These are phyloP conservation scores for Camellia japonica DNA, from an alignment of 148 eudicot species.

Conservation along the genomic window DNA sequence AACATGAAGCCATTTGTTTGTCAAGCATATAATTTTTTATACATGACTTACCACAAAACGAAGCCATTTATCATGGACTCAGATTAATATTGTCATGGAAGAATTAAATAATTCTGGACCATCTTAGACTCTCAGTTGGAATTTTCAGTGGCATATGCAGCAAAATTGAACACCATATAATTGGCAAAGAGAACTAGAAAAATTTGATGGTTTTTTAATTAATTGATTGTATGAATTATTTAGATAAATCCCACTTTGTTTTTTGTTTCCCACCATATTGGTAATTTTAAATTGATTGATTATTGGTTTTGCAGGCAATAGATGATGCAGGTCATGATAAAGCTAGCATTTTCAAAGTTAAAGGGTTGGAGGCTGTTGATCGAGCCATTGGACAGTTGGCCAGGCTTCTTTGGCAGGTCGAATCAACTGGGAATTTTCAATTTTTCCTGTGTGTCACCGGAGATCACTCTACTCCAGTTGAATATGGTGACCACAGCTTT, in stretches of 20 bases:
- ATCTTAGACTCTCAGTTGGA: not conserved
- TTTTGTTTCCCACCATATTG: not conserved
- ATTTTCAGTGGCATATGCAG: not conserved
- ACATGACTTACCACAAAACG: not conserved
- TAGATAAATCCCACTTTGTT: no score
- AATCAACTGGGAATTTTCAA: conserved; percentile 62
- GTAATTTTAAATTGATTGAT: not conserved
- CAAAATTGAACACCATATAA: not conserved
- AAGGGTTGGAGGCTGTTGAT: conserved; percentile 87
- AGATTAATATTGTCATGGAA: not conserved
- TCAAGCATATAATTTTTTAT: not conserved
- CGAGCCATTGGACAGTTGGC: conserved; percentile 81
- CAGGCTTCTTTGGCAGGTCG: conserved; percentile 80
- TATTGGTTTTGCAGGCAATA: conserved; percentile 55
- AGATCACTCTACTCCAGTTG: conserved; percentile 98
- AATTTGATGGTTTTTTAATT: not conserved
- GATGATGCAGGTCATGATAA: conserved; percentile 99
- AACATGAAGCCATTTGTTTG: not conserved
- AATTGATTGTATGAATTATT: not conserved
- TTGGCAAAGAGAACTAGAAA: not conserved
- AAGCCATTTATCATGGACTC: not conserved
- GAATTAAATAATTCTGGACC: not conserved
- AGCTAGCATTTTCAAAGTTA: conserved; percentile 79
- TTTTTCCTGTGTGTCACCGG: conserved; percentile 84
- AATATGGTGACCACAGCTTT: conserved; percentile 96